Conservation (phyloP, 176 grass and related monocot species). For the bread wheat (Triticum aestivum) region IWGSC_CS_RefSeq_v2.1 NC_057800.1:334783517-334784016, state of each 20-base stretch:
- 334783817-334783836: conserved; percentile 81
- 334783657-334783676: conserved; percentile 97
- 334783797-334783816: conserved; percentile 85
- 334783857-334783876: conserved; percentile 90
- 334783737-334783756: conserved; percentile 93
- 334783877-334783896: conserved; percentile 91
- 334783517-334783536: conserved; percentile 29
- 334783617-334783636: conserved; percentile 70
- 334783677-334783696: conserved; percentile 82
- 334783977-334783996: conserved; percentile 87
- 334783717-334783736: conserved; percentile 94
- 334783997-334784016: conserved; percentile 82
- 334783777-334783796: conserved; percentile 72
- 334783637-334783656: conserved; percentile 93
- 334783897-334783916: conserved; percentile 84
- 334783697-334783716: conserved; percentile 75
- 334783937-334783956: conserved; percentile 86
- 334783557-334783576: conserved; percentile 86
- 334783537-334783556: conserved; percentile 37
- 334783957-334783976: conserved; percentile 94
- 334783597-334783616: conserved; percentile 97
- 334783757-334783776: conserved; percentile 98
- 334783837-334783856: conserved; percentile 84
- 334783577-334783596: conserved; percentile 92
- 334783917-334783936: conserved; percentile 96